Conservation (phyloP, 1,284 basidiomycete species). For the Leucoagaricus sp. region DNA sequence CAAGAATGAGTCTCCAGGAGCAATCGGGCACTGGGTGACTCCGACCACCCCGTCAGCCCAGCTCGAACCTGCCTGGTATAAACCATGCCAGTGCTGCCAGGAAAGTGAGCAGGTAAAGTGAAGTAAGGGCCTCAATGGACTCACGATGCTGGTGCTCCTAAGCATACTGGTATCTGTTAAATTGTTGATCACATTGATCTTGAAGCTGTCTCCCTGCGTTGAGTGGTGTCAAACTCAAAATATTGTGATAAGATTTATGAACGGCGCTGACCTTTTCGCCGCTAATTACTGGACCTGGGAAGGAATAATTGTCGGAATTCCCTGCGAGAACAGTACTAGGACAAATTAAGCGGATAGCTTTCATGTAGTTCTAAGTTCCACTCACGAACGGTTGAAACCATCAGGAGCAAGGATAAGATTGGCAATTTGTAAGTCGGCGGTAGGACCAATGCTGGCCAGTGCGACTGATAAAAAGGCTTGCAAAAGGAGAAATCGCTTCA, state of each 20-base stretch:
- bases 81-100: constrained; percentile 53
- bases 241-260: background rate
- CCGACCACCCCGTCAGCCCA: constrained; percentile 42
- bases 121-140: background rate
- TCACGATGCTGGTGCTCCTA: constrained; percentile 28
- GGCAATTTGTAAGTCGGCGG: constrained; percentile 9
- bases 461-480: constrained; percentile 3
- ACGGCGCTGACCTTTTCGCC: constrained; percentile 13
- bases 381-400: constrained; percentile 23
- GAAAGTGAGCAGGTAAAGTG: background rate
- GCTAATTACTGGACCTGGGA: constrained; percentile 19
- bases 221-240: background rate
- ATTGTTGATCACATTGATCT: constrained; percentile 27
- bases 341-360: background rate
- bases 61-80: constrained; percentile 38
- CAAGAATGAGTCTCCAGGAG: constrained; percentile 32
- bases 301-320: background rate
- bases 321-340: constrained; percentile 20
- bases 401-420: constrained; percentile 15
- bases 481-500: background rate
- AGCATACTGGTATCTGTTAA: constrained; percentile 28
- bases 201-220: constrained; percentile 26
- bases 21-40: constrained; percentile 48
- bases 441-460: constrained; percentile 15
- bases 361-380: background rate